Percentiles rank a stretch among this genome's conserved stretches.
Evolutionary conservation across 108 stramenopile genomes (phyloP).

Genomic region (Cyclotella cryptica): DNA sequence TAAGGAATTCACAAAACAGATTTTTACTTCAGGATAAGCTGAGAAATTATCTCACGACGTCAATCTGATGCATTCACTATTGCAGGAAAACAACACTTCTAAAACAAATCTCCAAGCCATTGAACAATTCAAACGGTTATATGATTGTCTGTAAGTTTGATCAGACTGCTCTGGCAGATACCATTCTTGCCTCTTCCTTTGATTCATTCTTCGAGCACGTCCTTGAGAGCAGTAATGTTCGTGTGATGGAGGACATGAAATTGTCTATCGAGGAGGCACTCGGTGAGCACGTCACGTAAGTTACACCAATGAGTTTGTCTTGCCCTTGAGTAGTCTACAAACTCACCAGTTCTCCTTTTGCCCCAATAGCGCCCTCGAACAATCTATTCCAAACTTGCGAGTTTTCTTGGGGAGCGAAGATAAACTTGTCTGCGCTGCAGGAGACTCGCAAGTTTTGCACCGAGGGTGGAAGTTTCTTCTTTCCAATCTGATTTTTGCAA

Average conservation of each 20-base stretch:
- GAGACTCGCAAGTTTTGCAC: background rate
- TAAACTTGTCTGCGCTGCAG: background rate
- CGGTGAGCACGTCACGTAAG: constrained; percentile 24
- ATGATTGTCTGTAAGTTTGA: constrained; percentile 33
- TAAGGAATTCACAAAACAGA: background rate
- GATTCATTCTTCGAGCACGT: constrained; percentile 24
- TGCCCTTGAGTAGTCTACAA: background rate
- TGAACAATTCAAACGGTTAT: constrained; percentile 19
- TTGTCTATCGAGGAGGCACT: constrained; percentile 10
- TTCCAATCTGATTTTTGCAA: constrained; percentile 22
- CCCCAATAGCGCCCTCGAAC: constrained; percentile 8
- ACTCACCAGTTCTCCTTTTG: background rate
- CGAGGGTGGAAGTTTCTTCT: constrained; percentile 8
- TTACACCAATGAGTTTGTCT: constrained; percentile 1
- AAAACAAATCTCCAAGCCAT: constrained; percentile 15
- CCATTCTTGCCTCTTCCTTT: constrained; percentile 8
- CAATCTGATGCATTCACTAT: background rate
- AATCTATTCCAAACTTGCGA: constrained; percentile 25
- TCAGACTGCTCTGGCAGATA: constrained; percentile 10
- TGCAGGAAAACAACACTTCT: constrained; percentile 31
- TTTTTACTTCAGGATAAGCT: background rate
- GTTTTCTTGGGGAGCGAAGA: background rate
- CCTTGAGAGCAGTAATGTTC: background rate
- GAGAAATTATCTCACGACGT: background rate
- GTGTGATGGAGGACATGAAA: constrained; percentile 6